Conservation (phyloP, 352 stramenopile genomes). For the Pythium oligandrum region DNA sequence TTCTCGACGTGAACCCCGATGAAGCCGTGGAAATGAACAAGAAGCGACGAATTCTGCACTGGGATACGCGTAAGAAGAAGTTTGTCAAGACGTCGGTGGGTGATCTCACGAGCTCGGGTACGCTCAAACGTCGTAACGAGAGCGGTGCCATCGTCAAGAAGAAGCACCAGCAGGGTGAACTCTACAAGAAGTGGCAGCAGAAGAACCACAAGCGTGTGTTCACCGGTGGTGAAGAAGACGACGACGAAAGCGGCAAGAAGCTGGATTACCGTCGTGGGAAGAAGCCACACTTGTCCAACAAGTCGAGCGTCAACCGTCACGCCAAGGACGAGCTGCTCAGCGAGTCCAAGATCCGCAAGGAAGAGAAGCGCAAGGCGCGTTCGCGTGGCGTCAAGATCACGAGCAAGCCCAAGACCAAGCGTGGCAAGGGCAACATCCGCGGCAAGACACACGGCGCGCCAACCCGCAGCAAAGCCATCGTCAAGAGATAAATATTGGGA, state of each 20-base stretch:
- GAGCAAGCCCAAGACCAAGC: constrained; percentile 38
- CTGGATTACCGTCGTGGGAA: constrained; percentile 78
- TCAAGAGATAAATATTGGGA: constrained; percentile 23
- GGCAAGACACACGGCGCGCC: constrained; percentile 80
- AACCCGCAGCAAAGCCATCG: constrained; percentile 79
- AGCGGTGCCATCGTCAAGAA: constrained; percentile 77
- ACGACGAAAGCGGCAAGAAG: constrained; percentile 44
- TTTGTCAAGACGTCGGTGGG: constrained; percentile 92
- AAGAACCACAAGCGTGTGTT: constrained; percentile 82
- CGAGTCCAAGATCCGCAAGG: constrained; percentile 80
- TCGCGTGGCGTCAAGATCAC: constrained; percentile 72
- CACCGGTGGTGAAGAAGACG: constrained; percentile 65
- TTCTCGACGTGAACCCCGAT: constrained; percentile 97
- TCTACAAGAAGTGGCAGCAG: constrained; percentile 95
- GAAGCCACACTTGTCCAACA: constrained; percentile 54
- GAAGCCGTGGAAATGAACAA: constrained; percentile 97
- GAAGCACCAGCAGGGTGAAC: constrained; percentile 86
- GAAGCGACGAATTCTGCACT: constrained; percentile 97
- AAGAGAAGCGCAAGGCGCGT: constrained; percentile 79
- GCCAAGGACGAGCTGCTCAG: constrained; percentile 75
- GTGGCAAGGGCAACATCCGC: constrained; percentile 67
- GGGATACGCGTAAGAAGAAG: constrained; percentile 98
- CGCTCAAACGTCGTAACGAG: constrained; percentile 83
- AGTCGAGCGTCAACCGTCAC: constrained; percentile 63
- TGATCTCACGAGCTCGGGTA: constrained; percentile 81